Conservation (phyloP, 176 grass and related monocot genomes). For the Bromus sterilis region DNA sequence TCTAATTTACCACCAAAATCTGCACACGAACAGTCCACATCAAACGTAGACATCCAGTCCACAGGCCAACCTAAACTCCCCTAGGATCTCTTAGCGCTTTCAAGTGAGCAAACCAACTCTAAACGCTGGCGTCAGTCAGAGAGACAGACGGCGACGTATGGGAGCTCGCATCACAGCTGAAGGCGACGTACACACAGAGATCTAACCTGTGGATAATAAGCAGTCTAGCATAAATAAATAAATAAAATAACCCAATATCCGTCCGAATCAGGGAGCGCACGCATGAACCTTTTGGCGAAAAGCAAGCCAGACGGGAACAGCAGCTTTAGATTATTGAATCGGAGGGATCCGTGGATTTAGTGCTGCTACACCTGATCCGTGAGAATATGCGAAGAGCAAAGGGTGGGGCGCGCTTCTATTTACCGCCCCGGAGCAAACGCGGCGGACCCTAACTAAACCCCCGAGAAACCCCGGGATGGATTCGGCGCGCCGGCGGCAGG, state of each 20-base stretch:
- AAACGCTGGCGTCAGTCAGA: background rate
- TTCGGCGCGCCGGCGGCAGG: background rate
- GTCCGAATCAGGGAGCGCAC: background rate
- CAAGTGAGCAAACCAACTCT: background rate
- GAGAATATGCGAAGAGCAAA: background rate
- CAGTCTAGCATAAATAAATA: background rate
- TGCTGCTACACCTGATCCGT: background rate
- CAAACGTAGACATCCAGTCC: background rate
- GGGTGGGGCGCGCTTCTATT: background rate
- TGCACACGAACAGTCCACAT: background rate
- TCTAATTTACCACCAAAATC: background rate
- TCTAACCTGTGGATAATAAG: background rate
- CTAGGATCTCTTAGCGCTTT: background rate
- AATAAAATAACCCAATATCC: background rate
- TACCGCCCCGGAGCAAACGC: background rate
- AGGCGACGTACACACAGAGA: background rate
- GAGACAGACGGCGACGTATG: background rate
- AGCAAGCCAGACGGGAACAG: background rate
- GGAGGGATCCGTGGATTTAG: background rate
- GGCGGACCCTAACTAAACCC: background rate
- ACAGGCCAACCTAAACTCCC: background rate
- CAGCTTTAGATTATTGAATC: background rate
- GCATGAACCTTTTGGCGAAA: background rate
- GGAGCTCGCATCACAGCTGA: background rate
- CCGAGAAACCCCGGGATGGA: background rate